Conservation (phyloP, 352 stramenopile genomes). For the Phytopythium vexans region DNA sequence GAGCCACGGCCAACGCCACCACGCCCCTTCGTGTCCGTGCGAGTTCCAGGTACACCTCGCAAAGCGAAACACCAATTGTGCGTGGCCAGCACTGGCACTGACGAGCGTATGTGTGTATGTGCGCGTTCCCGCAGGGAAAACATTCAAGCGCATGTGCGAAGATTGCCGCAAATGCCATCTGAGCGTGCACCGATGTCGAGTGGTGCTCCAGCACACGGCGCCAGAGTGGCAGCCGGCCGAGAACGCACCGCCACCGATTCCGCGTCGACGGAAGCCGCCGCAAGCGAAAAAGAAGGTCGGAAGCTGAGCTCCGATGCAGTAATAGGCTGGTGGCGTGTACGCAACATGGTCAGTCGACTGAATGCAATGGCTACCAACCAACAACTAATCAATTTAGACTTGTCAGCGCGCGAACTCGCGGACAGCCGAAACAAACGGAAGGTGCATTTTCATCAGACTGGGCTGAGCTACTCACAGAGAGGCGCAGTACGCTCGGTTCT, state of each 20-base stretch:
- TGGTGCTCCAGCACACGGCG: constrained; percentile 59
- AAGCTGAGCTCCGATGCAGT: too few relatives aligned
- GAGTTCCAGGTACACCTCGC: constrained; percentile 17
- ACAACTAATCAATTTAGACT: too few relatives aligned
- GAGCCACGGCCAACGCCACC: constrained; percentile 22
- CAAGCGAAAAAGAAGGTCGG: too few relatives aligned
- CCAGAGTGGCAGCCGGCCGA: constrained; percentile 58
- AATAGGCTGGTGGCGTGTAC: too few relatives aligned
- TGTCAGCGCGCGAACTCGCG: too few relatives aligned
- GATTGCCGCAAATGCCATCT: constrained; percentile 66
- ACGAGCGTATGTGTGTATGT: background rate
- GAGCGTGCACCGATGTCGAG: constrained; percentile 61
- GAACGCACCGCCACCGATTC: constrained; percentile 15
- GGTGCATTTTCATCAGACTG: too few relatives aligned
- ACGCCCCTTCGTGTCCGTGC: constrained; percentile 12
- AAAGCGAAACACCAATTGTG: background rate
- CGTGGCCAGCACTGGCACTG: background rate
- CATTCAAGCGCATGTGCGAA: constrained; percentile 66
- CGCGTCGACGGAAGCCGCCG: constrained; percentile 20
- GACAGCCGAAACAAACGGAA: too few relatives aligned
- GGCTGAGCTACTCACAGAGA: too few relatives aligned
- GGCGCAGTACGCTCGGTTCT: too few relatives aligned
- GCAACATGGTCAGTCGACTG: too few relatives aligned
- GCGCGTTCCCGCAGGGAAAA: background rate
- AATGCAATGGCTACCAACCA: too few relatives aligned